These are phyloP conservation scores for Moniliophthora roreri DNA, from an alignment of 1,284 basidiomycete genomes.

Conservation along the genomic window DNA sequence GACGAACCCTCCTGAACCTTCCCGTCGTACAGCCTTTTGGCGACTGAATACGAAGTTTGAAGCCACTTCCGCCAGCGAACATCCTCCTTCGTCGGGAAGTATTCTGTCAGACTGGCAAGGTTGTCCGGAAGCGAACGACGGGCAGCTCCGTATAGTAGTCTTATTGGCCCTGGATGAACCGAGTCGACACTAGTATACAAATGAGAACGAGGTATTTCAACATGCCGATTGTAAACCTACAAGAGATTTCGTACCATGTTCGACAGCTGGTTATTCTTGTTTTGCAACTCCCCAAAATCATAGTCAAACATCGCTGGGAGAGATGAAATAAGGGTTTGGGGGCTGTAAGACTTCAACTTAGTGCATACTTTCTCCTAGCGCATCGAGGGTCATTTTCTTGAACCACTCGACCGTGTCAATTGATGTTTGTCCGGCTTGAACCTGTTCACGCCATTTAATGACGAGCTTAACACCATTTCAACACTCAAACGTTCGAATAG, in stretches of 20 bases:
- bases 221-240: not conserved
- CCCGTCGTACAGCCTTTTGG: no score
- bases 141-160: no score
- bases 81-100: no score
- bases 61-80: no score
- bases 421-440: not conserved
- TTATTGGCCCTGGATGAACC: no score
- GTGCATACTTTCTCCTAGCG: constrained; percentile 2
- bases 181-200: no score
- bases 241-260: not conserved
- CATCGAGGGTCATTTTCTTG: not conserved
- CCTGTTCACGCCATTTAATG: not conserved
- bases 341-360: not conserved
- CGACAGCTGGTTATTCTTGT: not conserved
- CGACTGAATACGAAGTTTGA: no score
- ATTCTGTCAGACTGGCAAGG: no score
- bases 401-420: not conserved
- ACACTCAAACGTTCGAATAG: not conserved
- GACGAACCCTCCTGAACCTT: no score
- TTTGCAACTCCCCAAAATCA: not conserved
- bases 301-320: not conserved
- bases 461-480: no score
- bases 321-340: not conserved
- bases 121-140: no score
- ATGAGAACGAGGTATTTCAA: no score